phyloP scores from a whole-genome alignment of 371 early-diverging fungal species.

The Mortierella sp. region DNA sequence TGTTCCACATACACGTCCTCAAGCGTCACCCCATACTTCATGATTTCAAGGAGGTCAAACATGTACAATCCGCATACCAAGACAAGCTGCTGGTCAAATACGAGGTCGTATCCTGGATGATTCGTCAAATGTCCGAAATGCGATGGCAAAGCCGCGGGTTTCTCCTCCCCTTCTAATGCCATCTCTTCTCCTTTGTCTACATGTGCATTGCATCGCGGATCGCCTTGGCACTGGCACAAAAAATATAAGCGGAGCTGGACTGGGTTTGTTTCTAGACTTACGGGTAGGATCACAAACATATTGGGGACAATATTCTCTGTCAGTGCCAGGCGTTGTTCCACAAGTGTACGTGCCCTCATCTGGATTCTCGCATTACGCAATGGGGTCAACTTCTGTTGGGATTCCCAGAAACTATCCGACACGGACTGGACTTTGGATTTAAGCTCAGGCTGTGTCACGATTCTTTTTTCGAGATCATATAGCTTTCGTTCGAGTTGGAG shows the following conservation, averaged over 20 bases:
- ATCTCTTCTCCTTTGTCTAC: background rate
- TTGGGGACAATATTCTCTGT: background rate
- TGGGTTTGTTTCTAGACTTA: background rate
- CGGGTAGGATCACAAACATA: conserved; percentile 6
- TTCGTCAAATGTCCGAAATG: conserved; percentile 28
- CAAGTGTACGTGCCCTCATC: background rate
- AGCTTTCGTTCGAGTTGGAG: conserved; percentile 21
- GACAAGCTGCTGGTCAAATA: conserved; percentile 9
- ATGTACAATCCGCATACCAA: conserved; percentile 15
- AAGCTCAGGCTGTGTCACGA: conserved; percentile 13
- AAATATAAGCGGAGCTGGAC: conserved; percentile 17
- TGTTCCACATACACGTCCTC: conserved; percentile 18
- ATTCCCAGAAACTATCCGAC: background rate
- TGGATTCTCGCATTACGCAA: background rate
- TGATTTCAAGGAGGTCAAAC: conserved; percentile 23
- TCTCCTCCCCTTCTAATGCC: background rate
- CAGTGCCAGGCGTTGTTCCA: background rate
- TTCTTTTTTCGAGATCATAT: conserved; percentile 16
- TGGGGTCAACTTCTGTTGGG: conserved; percentile 2
- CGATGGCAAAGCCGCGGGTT: background rate
- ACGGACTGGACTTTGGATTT: background rate
- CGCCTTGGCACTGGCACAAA: conserved; percentile 26
- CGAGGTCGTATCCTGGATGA: conserved; percentile 24
- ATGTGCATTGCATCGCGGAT: background rate
- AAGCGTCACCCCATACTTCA: conserved; percentile 27